Conservation (phyloP, 768 basidiomycete genomes). For the Wakefieldia striispora region DNA sequence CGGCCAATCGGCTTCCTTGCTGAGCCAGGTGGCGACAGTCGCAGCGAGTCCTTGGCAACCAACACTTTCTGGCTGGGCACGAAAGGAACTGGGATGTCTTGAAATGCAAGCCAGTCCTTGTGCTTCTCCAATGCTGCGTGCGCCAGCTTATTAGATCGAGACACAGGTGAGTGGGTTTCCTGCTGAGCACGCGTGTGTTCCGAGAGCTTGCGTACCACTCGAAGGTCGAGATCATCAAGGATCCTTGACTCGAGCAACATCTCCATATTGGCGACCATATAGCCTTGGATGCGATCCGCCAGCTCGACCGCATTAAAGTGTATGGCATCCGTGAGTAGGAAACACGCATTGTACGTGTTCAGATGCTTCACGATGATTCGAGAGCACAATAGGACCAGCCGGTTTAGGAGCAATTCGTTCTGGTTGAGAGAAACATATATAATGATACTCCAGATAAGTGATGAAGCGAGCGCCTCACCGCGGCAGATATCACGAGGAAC, state of each 20-base stretch:
- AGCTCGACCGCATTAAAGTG: constrained; percentile 73
- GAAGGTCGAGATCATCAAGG: constrained; percentile 69
- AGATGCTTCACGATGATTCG: constrained; percentile 63
- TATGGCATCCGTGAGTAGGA: constrained; percentile 78
- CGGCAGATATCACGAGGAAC: constrained; percentile 82
- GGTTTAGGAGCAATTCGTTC: constrained; percentile 89
- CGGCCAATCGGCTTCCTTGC: constrained; percentile 10
- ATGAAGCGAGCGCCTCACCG: constrained; percentile 47
- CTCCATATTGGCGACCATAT: constrained; percentile 83
- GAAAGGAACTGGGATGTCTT: constrained; percentile 66
- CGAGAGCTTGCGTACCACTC: constrained; percentile 67
- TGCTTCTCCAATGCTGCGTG: constrained; percentile 57
- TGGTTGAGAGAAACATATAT: constrained; percentile 29
- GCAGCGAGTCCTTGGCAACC: constrained; percentile 26
- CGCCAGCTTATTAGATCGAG: constrained; percentile 54
- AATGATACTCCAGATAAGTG: not conserved
- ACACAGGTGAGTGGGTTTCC: constrained; percentile 58
- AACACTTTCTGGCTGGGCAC: constrained; percentile 30
- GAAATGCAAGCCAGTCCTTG: constrained; percentile 64
- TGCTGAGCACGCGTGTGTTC: constrained; percentile 59
- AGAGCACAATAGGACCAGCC: constrained; percentile 82
- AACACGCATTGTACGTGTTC: constrained; percentile 73
- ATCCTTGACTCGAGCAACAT: constrained; percentile 77
- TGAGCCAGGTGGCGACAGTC: constrained; percentile 31
- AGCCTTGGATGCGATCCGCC: constrained; percentile 68